Evolutionary conservation across 768 basidiomycete genomes (phyloP).

Genomic region (Rhodotorula taiwanensis): DNA sequence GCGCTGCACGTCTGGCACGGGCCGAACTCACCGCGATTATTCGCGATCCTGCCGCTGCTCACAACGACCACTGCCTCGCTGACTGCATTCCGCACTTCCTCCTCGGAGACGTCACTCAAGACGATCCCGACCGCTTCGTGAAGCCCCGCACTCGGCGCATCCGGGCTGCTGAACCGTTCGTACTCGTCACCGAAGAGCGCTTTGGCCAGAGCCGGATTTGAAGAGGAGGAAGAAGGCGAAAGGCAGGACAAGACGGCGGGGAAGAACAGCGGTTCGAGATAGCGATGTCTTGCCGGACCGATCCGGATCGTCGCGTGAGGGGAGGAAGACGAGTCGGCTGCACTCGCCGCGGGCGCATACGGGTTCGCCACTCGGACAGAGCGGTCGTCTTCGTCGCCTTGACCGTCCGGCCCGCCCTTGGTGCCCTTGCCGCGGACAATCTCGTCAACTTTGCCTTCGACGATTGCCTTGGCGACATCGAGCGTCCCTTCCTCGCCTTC

Average conservation of each 20-base stretch:
- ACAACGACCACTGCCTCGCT: slow-evolving; percentile 68
- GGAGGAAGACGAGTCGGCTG: slow-evolving; percentile 33
- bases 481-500: slow-evolving; percentile 71
- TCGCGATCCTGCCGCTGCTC: slow-evolving; percentile 63
- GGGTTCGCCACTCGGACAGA: slow-evolving; percentile 74
- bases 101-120: slow-evolving; percentile 55
- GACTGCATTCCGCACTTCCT: slow-evolving; percentile 62
- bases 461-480: slow-evolving; percentile 81
- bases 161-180: not conserved
- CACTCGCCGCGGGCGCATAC: slow-evolving; percentile 41
- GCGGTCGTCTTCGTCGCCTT: slow-evolving; percentile 61
- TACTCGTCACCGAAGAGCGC: slow-evolving; percentile 1
- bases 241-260: slow-evolving; percentile 14
- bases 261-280: slow-evolving; percentile 76
- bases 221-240: not conserved
- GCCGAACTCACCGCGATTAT: slow-evolving; percentile 64
- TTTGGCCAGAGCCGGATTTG: slow-evolving; percentile 11
- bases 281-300: slow-evolving; percentile 80
- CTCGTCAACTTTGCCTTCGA: slow-evolving; percentile 83
- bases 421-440: slow-evolving; percentile 52
- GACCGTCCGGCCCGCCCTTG: slow-evolving; percentile 17
- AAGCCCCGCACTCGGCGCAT: slow-evolving; percentile 46
- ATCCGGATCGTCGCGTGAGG: slow-evolving; percentile 60
- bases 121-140: slow-evolving; percentile 64
- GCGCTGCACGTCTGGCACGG: too few relatives aligned